Percentiles rank a stretch among this genome's conserved stretches.
Conservation (phyloP, 768 basidiomycete species). For the Russula dissimulans region DNA sequence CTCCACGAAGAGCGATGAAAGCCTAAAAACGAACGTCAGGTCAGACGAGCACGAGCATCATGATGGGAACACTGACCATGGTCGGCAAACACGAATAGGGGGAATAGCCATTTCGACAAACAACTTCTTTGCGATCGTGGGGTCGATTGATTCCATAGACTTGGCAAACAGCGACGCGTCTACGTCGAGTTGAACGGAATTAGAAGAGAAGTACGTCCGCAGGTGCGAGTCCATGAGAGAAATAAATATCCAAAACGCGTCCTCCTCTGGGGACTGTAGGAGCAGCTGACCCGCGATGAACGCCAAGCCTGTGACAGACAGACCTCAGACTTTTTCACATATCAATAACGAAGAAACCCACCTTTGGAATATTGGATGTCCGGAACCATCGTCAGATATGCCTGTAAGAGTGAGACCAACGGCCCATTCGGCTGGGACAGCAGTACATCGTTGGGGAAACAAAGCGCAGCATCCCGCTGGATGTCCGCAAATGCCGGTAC, state of each 20-base stretch:
- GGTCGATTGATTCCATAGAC: conserved; percentile 56
- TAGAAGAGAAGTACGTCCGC: conserved; percentile 64
- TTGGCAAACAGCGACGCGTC: conserved; percentile 63
- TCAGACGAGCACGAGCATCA: not conserved
- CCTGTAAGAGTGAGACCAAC: conserved; percentile 46
- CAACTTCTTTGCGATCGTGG: conserved; percentile 52
- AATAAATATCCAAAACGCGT: conserved; percentile 86
- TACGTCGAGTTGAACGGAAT: conserved; percentile 58
- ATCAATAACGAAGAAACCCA: conserved; percentile 23
- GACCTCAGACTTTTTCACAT: not conserved
- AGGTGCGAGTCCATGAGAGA: conserved; percentile 76
- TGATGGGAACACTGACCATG: conserved; percentile 43
- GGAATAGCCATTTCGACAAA: conserved; percentile 54
- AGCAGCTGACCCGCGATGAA: conserved; percentile 65
- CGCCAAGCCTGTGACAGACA: conserved; percentile 43
- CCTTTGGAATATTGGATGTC: conserved; percentile 64
- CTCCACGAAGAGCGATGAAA: conserved; percentile 61
- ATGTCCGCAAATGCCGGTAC: conserved; percentile 41
- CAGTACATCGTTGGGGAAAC: conserved; percentile 46
- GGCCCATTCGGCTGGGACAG: conserved; percentile 49
- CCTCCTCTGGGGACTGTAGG: conserved; percentile 72
- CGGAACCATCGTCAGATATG: conserved; percentile 79
- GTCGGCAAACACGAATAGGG: conserved; percentile 46
- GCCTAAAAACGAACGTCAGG: conserved; percentile 36
- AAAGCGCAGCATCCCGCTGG: conserved; percentile 45